Evolutionary conservation across 2,329 filamentous ascomycete species (phyloP), one percentile per base, ranked within the genome.

Genomic region (Pseudocercospora fijiensis): DNA sequence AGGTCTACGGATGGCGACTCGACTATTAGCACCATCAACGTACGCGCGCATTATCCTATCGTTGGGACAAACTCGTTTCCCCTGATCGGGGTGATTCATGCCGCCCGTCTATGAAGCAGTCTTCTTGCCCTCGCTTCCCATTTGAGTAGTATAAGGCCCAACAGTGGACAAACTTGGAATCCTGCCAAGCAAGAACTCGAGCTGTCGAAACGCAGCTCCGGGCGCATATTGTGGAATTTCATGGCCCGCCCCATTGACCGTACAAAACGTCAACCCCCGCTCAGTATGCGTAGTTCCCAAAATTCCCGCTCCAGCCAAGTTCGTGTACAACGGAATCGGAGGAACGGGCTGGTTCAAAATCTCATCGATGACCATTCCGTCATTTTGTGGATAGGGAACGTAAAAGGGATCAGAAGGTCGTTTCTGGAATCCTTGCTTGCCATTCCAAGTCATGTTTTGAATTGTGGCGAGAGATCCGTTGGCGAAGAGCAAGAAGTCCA

Each of bases 181-280:
- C 4, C 76, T 69, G 0, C 79, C 79, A 1, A 81, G 72, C 57
- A 81, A 67, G 37, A 80, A 75, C 69, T 81, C 78, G 43, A 81
- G 47, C 69, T 78, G 76, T 27, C 79, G 67, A 62, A 77, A 80
- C 0, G 74, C 77, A 10, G 78, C 77, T 30, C 78, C 77, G 16
- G 79, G 77, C 0, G 78, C 76, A 64, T 79, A 81, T 75, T 78
- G 3, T 27, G 71, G 69, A 18, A 70, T 66, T 63, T 68, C 69
- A 60, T 74, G 72, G 1, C 71, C 72, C n/a, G 71, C 67, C 18
- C 62, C 63, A 11, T 68, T 60, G 10, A 71, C 69, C 4, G 55
- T 62, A 45, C 66, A 63, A 51, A 69, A 74, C 3, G 70, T 72
- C 26, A 72, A 41, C 24, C 70, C 69, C 10, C 70, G 61, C 52